A percentile compares a stretch with the other conserved stretches of the same genome.
Conservation (phyloP, 352 stramenopile genomes). For the Aphanomyces cochlioides region DNA sequence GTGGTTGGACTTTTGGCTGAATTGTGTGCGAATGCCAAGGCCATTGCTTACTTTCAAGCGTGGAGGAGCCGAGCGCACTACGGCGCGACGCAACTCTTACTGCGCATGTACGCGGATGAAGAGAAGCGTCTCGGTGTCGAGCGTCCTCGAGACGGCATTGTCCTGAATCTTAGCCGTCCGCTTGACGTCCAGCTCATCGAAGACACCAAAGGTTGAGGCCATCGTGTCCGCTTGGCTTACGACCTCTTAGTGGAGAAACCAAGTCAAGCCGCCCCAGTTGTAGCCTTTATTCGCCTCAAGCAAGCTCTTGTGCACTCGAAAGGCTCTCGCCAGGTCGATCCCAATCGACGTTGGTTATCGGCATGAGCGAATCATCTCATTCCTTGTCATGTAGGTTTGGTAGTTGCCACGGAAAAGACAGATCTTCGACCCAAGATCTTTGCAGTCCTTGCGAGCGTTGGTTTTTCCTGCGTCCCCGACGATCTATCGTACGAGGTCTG, state of each 20-base stretch:
- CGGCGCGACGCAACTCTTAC: conserved; percentile 53
- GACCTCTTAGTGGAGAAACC: neutral
- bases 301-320: conserved; percentile 43
- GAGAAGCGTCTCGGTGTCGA: conserved; percentile 34
- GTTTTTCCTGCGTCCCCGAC: conserved; percentile 38
- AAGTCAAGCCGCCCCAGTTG: conserved; percentile 38
- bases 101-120: conserved; percentile 65
- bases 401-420: conserved; percentile 29
- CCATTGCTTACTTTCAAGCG: conserved; percentile 56
- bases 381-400: neutral
- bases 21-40: conserved; percentile 65
- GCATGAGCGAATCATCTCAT: neutral
- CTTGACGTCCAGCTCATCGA: neutral
- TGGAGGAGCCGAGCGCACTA: conserved; percentile 56
- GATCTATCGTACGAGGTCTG: conserved; percentile 9
- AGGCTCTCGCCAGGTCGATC: conserved; percentile 7
- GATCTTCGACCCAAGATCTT: conserved; percentile 75
- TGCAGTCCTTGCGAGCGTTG: conserved; percentile 56
- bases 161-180: neutral
- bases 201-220: neutral
- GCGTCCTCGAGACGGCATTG: conserved; percentile 37
- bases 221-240: neutral
- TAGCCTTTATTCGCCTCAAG: conserved; percentile 67
- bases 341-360: conserved; percentile 2
- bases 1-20: conserved; percentile 58